These are phyloP conservation scores for Symbiodinium pilosum DNA, from an alignment of 73 alveolate species.

Conservation along the genomic window DNA sequence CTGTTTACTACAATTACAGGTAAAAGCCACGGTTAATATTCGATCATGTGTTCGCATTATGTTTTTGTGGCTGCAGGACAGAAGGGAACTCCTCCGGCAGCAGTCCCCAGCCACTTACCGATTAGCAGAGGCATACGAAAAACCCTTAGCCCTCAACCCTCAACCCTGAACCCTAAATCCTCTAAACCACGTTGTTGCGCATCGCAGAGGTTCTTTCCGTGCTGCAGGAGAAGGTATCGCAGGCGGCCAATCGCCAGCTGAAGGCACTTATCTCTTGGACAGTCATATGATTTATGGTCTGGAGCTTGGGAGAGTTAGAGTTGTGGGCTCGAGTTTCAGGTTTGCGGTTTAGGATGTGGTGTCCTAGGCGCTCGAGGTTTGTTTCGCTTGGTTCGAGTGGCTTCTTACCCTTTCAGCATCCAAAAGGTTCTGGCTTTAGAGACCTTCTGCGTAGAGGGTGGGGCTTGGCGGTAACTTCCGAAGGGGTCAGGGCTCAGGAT, in stretches of 20 bases:
- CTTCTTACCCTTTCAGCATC: background rate
- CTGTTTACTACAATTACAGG: too few relatives aligned
- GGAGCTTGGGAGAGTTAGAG: background rate
- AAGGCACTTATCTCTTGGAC: slow-evolving; percentile 46
- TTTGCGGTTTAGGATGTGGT: background rate
- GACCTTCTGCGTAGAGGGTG: too few relatives aligned
- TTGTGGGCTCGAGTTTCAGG: background rate
- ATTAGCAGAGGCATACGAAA: too few relatives aligned
- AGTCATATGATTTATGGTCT: background rate
- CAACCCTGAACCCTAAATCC: background rate
- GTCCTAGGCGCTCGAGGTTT: background rate
- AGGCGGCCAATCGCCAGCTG: slow-evolving; percentile 78
- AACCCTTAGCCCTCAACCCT: background rate
- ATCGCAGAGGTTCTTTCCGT: slow-evolving; percentile 74
- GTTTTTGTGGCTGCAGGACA: too few relatives aligned
- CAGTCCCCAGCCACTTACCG: too few relatives aligned
- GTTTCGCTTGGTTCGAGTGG: too few relatives aligned
- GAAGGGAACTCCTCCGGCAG: too few relatives aligned
- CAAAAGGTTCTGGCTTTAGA: background rate
- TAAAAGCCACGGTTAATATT: too few relatives aligned
- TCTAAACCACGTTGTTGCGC: too few relatives aligned
- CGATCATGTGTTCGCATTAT: too few relatives aligned
- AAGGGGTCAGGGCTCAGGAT: too few relatives aligned
- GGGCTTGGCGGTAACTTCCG: too few relatives aligned
- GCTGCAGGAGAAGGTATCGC: slow-evolving; percentile 68